Evolutionary conservation across 2,329 filamentous ascomycete genomes (phyloP), one percentile per base, ranked within the genome.

Genomic region (Neobulgaria alba): DNA sequence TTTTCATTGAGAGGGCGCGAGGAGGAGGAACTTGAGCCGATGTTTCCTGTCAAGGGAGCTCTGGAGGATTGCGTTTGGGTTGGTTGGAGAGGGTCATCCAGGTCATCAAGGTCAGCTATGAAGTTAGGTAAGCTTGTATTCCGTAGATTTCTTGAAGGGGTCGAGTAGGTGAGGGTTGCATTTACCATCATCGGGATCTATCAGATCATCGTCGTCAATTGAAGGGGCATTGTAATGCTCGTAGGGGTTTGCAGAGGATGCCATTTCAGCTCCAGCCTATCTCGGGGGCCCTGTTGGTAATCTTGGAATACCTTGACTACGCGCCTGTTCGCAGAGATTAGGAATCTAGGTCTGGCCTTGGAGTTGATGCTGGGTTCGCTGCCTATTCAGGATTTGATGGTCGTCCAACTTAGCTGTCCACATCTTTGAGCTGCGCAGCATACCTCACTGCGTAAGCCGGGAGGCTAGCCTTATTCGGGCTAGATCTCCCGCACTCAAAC

Each of bases 71-170:
- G 72, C 36, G 51, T 46, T 30, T 65, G 68, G 51, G 72, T 69
- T 45, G 89, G 88, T 64, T 95, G 88, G 58, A 95, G 89, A 57
- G 95, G 87, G 62, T 95, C 88, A 63, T 92, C 85, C 57, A 95
- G 79, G 54, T 88, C 86, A 57, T 84, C 85, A 86, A 56, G 30
- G 33, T 44, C 47, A 9, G 57, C 53, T 57, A 41, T 16, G 20
- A 15, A 19, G 10, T n/a, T 30, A 30, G 10, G 37, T 56, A 42
- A 51, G 50, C 37, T 47, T 18, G 29, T 14, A 12, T 26, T 37
- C 7, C 23, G 5, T 30, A 38, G 47, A 29, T 33, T 29, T 5
- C 8, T 23, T 18, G 12, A 29, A 40, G 14, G 38, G 9, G 29
- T 39, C 36, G 49, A 17, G 23, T 39, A 57, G 12, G 23, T 26